Percentiles rank a stretch among this genome's conserved stretches.
Evolutionary conservation across 768 basidiomycete species (phyloP).

Genomic region (Pisolithus marmoratus): DNA sequence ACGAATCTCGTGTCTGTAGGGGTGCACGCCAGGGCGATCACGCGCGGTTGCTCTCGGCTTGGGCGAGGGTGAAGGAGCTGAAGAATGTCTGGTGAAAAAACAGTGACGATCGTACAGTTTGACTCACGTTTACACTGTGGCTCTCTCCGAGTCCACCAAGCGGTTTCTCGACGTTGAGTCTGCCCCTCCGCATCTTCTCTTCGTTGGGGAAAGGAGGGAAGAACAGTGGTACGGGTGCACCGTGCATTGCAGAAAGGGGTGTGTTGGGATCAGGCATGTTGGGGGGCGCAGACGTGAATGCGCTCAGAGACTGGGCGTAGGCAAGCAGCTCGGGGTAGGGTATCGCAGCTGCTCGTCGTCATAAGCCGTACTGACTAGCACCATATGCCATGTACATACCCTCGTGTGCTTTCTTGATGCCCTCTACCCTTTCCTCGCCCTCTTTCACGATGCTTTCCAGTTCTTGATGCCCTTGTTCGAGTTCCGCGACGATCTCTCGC

Average conservation of each 20-base stretch:
- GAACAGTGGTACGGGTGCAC: slow-evolving; percentile 72
- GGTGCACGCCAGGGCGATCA: slow-evolving; percentile 51
- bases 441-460: slow-evolving; percentile 67
- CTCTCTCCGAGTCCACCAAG: slow-evolving; percentile 76
- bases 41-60: slow-evolving; percentile 41
- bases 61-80: slow-evolving; percentile 63
- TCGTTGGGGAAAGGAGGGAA: slow-evolving; percentile 90
- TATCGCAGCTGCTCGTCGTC: slow-evolving; percentile 50
- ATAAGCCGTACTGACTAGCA: background rate
- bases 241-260: slow-evolving; percentile 40
- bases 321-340: slow-evolving; percentile 79
- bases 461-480: slow-evolving; percentile 63
- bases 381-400: slow-evolving; percentile 38
- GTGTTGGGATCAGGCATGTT: slow-evolving; percentile 73
- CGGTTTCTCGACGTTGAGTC: slow-evolving; percentile 74
- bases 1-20: slow-evolving; percentile 67
- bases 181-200: slow-evolving; percentile 83
- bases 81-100: slow-evolving; percentile 5
- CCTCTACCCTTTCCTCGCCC: slow-evolving; percentile 65
- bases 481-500: slow-evolving; percentile 59
- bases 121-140: slow-evolving; percentile 68
- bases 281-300: slow-evolving; percentile 85
- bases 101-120: background rate
- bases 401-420: slow-evolving; percentile 66
- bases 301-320: slow-evolving; percentile 79